These are phyloP conservation scores for Ceratocystis ficicola DNA, from an alignment of 2,329 filamentous ascomycete genomes.

Conservation along the genomic window DNA sequence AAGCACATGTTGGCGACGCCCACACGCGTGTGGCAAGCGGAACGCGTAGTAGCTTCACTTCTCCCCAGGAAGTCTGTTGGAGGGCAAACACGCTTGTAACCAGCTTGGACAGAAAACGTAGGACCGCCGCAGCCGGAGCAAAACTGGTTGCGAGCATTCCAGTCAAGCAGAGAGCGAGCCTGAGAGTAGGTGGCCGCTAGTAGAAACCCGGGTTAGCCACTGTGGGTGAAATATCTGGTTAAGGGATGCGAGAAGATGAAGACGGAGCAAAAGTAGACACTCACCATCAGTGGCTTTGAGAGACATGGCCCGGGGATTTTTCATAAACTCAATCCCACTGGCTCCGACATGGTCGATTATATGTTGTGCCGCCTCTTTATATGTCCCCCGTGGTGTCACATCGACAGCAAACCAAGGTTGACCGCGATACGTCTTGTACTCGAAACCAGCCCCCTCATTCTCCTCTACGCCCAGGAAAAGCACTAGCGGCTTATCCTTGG, in stretches of 20 bases:
- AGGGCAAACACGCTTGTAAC: conserved; percentile 70
- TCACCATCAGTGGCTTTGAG: conserved; percentile 30
- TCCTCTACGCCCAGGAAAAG: conserved; percentile 82
- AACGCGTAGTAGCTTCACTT: conserved; percentile 40
- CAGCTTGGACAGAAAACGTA: conserved; percentile 66
- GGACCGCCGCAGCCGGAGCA: conserved; percentile 78
- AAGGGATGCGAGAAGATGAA: neutral
- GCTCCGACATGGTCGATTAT: conserved; percentile 27
- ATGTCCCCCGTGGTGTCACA: conserved; percentile 57
- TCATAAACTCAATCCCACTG: conserved; percentile 19
- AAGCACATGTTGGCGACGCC: conserved; percentile 86
- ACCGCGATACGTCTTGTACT: conserved; percentile 61
- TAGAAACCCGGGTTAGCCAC: neutral
- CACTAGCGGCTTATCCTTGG: conserved; percentile 53
- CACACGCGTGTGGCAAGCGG: conserved; percentile 65
- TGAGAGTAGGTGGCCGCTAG: conserved; percentile 82
- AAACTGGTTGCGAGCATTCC: conserved; percentile 87
- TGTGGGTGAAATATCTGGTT: neutral
- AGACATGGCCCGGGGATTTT: conserved; percentile 38
- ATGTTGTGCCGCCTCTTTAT: conserved; percentile 49
- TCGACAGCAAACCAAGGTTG: conserved; percentile 83
- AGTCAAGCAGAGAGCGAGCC: conserved; percentile 77
- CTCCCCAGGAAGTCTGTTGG: conserved; percentile 48
- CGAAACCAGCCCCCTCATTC: conserved; percentile 36
- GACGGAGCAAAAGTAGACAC: neutral